Conservation (phyloP, 2,329 filamentous ascomycete species). For the Aspergillus fumigatiaffinis region DNA sequence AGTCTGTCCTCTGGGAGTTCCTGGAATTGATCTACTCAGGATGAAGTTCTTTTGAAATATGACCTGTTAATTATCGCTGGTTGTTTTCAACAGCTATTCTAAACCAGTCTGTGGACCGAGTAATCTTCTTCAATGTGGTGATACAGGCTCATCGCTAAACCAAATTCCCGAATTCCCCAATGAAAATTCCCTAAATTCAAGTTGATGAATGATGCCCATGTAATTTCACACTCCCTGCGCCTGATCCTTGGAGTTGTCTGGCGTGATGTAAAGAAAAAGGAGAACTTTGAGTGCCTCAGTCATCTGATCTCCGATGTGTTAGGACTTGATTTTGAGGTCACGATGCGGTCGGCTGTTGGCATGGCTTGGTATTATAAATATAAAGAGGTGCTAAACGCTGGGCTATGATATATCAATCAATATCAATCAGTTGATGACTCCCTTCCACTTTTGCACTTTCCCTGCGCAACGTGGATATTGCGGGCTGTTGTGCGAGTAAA, state of each 20-base stretch:
- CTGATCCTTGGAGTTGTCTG: too few species aligned
- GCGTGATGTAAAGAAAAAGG: too few species aligned
- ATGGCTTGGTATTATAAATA: neutral
- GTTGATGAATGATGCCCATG: too few species aligned
- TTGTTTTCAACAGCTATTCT: neutral
- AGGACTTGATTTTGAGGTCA: neutral
- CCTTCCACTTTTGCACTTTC: slow-evolving; percentile 74
- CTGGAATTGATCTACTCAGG: neutral
- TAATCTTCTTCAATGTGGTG: neutral
- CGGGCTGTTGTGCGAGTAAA: slow-evolving; percentile 86
- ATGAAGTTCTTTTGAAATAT: neutral
- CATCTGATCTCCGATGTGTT: neutral
- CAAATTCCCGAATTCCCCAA: too few species aligned
- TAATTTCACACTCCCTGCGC: too few species aligned
- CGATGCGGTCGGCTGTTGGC: neutral
- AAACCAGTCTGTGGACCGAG: neutral
- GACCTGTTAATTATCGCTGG: neutral
- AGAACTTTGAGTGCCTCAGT: too few species aligned
- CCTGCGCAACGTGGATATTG: slow-evolving; percentile 80
- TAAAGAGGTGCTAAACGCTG: too few species aligned
- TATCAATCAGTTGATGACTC: slow-evolving; percentile 26
- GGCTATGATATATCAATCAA: slow-evolving; percentile 13
- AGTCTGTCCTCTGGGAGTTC: too few species aligned
- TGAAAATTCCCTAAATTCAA: too few species aligned
- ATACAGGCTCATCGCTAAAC: too few species aligned